Evolutionary conservation across 2,329 filamentous ascomycete genomes (phyloP), one percentile per base, ranked within the genome.

Genomic region (Penicillium palitans): DNA sequence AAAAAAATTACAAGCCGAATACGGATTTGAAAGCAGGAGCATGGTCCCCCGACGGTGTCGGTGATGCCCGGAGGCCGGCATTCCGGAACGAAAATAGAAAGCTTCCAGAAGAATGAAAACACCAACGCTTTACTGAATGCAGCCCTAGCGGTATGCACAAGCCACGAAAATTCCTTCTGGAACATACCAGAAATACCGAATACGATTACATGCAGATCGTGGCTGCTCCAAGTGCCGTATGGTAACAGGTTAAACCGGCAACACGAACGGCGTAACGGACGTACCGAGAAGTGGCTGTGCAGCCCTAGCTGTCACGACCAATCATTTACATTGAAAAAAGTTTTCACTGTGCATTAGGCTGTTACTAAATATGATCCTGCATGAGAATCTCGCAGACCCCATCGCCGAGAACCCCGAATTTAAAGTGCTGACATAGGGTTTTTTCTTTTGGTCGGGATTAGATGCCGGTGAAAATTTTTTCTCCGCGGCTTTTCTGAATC

Each of bases 401-500:
- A 17, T 48, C 24, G n/a, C 52, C 48, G 53, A 55, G 55, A 39
- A 54, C 15, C 41, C 39, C 57, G 55, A 50, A 51, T 47, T 65
- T 68, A 65, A 59, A 41, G 66, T 68, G 64, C 65, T 67, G 63
- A 68, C 66, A 55, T 12, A 19, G 24, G 21, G 40, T n/a, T 41
- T 56, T 29, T 47, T 53, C 41, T 52, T 24, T 49, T 49, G 46
- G 31, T 57, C 55, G 58, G 55, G 3, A 45, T 52, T 21, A 31
- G 47, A 51, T 46, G 60, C 57, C 53, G 40, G 50, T 54, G 59
- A 63, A 63, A 64, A 59, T 29, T 54, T 66, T 66, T 56, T 52
- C 37, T 29, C 37, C 37, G 27, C 31, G 39, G 2, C 17, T 25
- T 7, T 49, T 37, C 25, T 50, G 13, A 45, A 4, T 37, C 17